A percentile compares a stretch with the other conserved stretches of the same genome.
Evolutionary conservation across 2,329 filamentous ascomycete species (phyloP).

Genomic region (Arthrobotrys megalospora): DNA sequence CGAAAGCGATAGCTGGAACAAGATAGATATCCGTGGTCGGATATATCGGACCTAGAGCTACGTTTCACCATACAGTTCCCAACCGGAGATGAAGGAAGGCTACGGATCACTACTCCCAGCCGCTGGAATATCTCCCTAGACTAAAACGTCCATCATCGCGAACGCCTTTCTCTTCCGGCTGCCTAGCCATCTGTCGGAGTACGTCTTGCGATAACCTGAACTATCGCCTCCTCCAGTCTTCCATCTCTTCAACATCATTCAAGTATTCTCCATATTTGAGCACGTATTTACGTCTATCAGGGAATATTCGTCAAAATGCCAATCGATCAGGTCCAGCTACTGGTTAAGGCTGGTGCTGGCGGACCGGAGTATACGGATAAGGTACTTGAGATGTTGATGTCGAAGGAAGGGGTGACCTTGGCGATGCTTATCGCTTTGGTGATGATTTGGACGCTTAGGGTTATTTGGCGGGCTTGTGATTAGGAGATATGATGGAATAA

Average conservation of each 20-base stretch:
- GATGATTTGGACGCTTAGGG: slow-evolving; percentile 50
- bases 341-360: slow-evolving; percentile 25
- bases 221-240: not conserved
- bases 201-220: not conserved
- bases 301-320: slow-evolving; percentile 38
- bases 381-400: slow-evolving; percentile 41
- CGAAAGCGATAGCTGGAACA: not conserved
- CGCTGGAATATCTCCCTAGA: slow-evolving; percentile 45
- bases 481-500: not conserved
- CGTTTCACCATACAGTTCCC: slow-evolving; percentile 6
- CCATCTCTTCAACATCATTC: not conserved
- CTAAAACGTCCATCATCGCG: not conserved
- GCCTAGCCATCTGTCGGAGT: not conserved
- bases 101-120: slow-evolving; percentile 34
- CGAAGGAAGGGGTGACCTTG: slow-evolving; percentile 48
- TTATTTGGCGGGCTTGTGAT: slow-evolving; percentile 48
- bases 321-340: slow-evolving; percentile 42
- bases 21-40: slow-evolving; percentile 5
- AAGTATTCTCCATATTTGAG: not conserved
- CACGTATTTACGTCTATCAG: not conserved
- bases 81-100: slow-evolving; percentile 53
- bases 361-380: slow-evolving; percentile 26
- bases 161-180: not conserved
- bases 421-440: slow-evolving; percentile 35
- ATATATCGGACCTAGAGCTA: not conserved